Evolutionary conservation across 2,329 filamentous ascomycete species (phyloP).

Genomic region (Claviceps pusilla): DNA sequence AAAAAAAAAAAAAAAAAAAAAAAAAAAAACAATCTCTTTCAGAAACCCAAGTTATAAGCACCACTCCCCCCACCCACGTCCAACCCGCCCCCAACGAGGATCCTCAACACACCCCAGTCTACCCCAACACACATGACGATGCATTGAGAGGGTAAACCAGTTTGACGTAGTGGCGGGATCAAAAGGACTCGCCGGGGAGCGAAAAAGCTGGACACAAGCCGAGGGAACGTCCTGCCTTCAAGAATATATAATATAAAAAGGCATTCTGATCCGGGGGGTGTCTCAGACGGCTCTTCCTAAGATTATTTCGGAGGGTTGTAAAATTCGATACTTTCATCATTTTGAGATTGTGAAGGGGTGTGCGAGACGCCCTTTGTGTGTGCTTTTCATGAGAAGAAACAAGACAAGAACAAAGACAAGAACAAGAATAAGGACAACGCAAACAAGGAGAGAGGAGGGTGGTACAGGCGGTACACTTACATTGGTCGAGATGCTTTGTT

Average conservation of each 20-base stretch:
- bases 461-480: neutral
- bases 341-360: slow-evolving; percentile 6
- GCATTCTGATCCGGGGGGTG: slow-evolving; percentile 13
- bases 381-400: neutral
- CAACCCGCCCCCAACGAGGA: slow-evolving; percentile 13
- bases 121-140: slow-evolving; percentile 21
- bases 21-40: slow-evolving; percentile 17
- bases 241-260: neutral
- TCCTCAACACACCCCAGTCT: slow-evolving; percentile 6
- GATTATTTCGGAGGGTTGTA: slow-evolving; percentile 21
- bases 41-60: slow-evolving; percentile 34
- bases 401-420: neutral
- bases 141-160: slow-evolving; percentile 11
- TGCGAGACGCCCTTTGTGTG: neutral
- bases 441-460: neutral
- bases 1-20: neutral
- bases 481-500: neutral
- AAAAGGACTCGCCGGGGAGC: slow-evolving; percentile 1
- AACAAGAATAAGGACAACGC: neutral
- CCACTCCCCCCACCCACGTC: slow-evolving; percentile 24
- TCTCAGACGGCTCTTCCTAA: slow-evolving; percentile 35
- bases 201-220: slow-evolving; percentile 6
- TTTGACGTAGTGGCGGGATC: slow-evolving; percentile 8
- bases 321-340: slow-evolving; percentile 26
- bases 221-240: slow-evolving; percentile 6